phyloP scores from a whole-genome alignment of 495 filamentous ascomycete genomes.

The Penicillium waksmanii region DNA sequence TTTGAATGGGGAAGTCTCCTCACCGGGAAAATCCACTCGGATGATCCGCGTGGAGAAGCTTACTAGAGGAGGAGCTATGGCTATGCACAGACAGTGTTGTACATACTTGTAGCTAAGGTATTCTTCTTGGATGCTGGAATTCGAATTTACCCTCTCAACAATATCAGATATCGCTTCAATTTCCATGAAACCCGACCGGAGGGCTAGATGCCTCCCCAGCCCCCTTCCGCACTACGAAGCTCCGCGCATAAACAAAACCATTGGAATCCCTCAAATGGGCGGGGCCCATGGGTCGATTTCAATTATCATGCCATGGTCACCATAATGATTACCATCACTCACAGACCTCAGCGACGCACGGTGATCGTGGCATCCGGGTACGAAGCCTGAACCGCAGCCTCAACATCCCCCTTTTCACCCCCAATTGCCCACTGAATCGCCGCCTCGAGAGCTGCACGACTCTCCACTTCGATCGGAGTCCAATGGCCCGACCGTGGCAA shows the following conservation, averaged over 20 bases:
- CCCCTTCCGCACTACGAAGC: no score
- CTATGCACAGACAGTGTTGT: not conserved
- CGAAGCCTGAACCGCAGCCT: slow-evolving; percentile 26
- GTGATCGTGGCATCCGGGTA: slow-evolving; percentile 40
- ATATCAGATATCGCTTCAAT: not conserved
- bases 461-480: slow-evolving; percentile 47
- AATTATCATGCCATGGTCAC: no score
- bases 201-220: no score
- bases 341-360: slow-evolving; percentile 31
- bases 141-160: no score
- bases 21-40: slow-evolving; percentile 11
- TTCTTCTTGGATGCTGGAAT: no score
- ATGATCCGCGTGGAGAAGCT: slow-evolving; percentile 7
- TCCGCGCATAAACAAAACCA: no score
- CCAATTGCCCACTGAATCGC: slow-evolving; percentile 41
- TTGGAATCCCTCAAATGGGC: no score
- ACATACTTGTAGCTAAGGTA: no score
- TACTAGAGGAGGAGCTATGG: no score
- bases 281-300: no score
- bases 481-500: slow-evolving; percentile 46
- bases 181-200: not conserved
- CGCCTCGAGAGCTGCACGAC: slow-evolving; percentile 37
- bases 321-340: not conserved
- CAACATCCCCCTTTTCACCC: slow-evolving; percentile 44
- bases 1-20: slow-evolving; percentile 1